Percentiles rank a stretch among this genome's conserved stretches.
phyloP scores from a whole-genome alignment of 352 stramenopile genomes.

The Phytophthora rubi region DNA sequence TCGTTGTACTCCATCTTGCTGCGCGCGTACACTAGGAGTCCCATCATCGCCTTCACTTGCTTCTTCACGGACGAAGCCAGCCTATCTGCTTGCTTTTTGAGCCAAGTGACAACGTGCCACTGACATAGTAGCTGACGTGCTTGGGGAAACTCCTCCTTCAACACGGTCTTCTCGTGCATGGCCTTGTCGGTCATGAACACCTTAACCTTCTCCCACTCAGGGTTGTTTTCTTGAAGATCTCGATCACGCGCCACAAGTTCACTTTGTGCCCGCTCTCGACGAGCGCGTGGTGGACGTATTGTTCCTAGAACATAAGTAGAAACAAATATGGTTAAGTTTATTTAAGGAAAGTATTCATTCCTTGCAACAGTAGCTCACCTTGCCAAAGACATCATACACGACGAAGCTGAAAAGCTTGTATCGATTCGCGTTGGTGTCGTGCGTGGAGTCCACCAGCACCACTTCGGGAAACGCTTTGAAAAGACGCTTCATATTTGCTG shows the following conservation, averaged over 20 bases:
- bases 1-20: neutral
- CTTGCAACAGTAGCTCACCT: no score
- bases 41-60: neutral
- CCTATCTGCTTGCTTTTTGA: neutral
- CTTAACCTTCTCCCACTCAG: neutral
- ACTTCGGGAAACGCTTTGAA: no score
- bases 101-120: neutral
- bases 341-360: no score
- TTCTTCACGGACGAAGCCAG: neutral
- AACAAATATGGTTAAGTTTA: no score
- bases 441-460: no score
- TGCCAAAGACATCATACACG: no score
- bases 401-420: no score
- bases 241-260: neutral
- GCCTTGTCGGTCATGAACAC: conserved; percentile 15
- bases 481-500: no score
- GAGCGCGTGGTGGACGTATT: conserved; percentile 20
- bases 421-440: no score
- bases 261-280: conserved; percentile 17
- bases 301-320: neutral
- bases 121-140: neutral
- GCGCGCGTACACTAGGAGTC: neutral
- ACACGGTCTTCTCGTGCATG: conserved; percentile 7
- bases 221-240: conserved; percentile 19
- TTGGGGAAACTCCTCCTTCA: neutral